phyloP scores from a whole-genome alignment of 176 grass and related monocot species.

The Chloris gayana region DNA sequence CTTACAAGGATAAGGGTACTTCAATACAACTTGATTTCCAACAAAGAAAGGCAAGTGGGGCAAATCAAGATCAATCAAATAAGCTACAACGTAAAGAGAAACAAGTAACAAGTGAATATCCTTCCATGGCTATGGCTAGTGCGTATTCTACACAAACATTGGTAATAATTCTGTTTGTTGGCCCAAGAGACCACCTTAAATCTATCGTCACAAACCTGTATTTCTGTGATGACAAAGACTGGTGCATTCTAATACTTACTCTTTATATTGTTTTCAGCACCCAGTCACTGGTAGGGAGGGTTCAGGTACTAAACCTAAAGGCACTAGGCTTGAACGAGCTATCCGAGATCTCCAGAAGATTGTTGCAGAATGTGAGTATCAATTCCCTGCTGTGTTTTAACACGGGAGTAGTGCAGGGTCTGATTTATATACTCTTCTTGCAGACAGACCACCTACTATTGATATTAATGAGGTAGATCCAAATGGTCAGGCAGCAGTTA shows the following conservation, averaged over 20 bases:
- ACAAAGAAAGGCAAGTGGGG: slow-evolving; percentile 58
- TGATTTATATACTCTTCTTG: slow-evolving; percentile 53
- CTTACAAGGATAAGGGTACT: slow-evolving; percentile 59
- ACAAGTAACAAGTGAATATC: slow-evolving; percentile 50
- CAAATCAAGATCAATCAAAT: slow-evolving; percentile 51
- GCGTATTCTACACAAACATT: slow-evolving; percentile 61
- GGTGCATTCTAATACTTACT: background rate
- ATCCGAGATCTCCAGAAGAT: slow-evolving; percentile 92
- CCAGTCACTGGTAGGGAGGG: slow-evolving; percentile 61
- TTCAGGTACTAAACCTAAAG: slow-evolving; percentile 84
- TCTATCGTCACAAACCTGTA: background rate
- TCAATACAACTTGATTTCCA: slow-evolving; percentile 71
- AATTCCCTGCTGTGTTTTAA: slow-evolving; percentile 31
- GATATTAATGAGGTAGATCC: slow-evolving; percentile 82
- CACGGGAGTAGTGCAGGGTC: slow-evolving; percentile 9
- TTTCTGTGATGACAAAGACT: background rate
- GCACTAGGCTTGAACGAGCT: slow-evolving; percentile 92
- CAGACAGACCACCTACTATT: slow-evolving; percentile 72
- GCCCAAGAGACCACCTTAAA: slow-evolving; percentile 6
- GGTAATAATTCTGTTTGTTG: slow-evolving; percentile 44
- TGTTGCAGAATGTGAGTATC: slow-evolving; percentile 81
- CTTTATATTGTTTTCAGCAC: slow-evolving; percentile 54
- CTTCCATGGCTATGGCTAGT: slow-evolving; percentile 52
- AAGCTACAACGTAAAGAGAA: slow-evolving; percentile 63
- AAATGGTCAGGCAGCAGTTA: slow-evolving; percentile 65